Conservation (phyloP, 805 yeast genomes). For the Candida ficus region DNA sequence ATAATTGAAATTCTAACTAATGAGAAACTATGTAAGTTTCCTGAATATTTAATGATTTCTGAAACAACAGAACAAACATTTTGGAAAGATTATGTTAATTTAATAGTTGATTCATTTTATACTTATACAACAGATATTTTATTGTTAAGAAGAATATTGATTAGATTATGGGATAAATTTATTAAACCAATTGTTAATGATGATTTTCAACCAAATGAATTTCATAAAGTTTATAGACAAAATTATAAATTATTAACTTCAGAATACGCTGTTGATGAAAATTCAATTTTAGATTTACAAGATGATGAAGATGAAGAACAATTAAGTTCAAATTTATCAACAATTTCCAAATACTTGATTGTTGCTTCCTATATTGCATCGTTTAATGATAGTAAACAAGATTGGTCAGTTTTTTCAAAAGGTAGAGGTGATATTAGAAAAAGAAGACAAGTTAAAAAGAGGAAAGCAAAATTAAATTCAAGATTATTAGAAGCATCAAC, state of each 20-base stretch:
- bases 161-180: conserved; percentile 21
- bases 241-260: conserved; percentile 28
- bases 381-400: conserved; percentile 63
- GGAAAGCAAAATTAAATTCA: conserved; percentile 43
- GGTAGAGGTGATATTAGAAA: conserved; percentile 43
- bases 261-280: conserved; percentile 25
- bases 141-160: conserved; percentile 14
- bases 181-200: conserved; percentile 15
- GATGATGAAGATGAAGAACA: conserved; percentile 11
- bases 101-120: conserved; percentile 22
- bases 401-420: conserved; percentile 64
- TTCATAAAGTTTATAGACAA: conserved; percentile 25
- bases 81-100: conserved; percentile 20
- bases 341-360: conserved; percentile 62
- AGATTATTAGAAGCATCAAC: conserved; percentile 64
- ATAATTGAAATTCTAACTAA: conserved; percentile 8
- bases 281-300: conserved; percentile 2
- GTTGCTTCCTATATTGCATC: conserved; percentile 84
- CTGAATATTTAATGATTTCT: conserved; percentile 4
- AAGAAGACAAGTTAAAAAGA: conserved; percentile 33
- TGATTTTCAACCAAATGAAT: conserved; percentile 13
- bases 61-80: conserved; percentile 7
- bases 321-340: conserved; percentile 44
- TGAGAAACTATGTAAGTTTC: conserved; percentile 9
- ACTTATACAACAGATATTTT: conserved; percentile 20